Percentiles rank a stretch among this genome's conserved stretches.
These are phyloP conservation scores for Schizosaccharomyces octosporus DNA, from an alignment of 805 yeast species.

Conservation along the genomic window DNA sequence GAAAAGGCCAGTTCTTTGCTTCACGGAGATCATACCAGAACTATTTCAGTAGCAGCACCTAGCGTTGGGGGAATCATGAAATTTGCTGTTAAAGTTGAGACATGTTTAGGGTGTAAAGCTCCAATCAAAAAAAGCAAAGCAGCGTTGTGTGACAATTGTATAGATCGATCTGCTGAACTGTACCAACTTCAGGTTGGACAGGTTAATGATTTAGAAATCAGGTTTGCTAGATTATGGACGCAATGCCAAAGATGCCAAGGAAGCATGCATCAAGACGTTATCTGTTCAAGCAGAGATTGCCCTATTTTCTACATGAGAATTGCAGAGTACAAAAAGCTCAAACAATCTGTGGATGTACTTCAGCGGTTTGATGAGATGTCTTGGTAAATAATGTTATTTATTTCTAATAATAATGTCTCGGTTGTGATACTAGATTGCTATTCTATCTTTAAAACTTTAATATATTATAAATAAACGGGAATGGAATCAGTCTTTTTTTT, in stretches of 20 bases:
- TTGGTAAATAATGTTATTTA: background rate
- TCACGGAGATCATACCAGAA: constrained; percentile 63
- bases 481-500: no score
- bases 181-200: constrained; percentile 62
- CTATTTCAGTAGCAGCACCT: constrained; percentile 42
- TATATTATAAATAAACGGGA: no score
- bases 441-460: no score
- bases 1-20: constrained; percentile 22
- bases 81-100: constrained; percentile 70
- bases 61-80: constrained; percentile 72
- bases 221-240: constrained; percentile 81
- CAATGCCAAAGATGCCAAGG: constrained; percentile 97
- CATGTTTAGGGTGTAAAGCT: constrained; percentile 69
- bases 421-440: no score
- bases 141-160: constrained; percentile 62
- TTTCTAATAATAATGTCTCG: background rate
- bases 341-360: constrained; percentile 31
- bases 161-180: constrained; percentile 42
- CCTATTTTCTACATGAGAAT: constrained; percentile 94
- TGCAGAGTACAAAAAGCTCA: constrained; percentile 53
- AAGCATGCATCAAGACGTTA: constrained; percentile 78
- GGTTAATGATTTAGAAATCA: constrained; percentile 55
- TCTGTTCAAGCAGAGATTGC: constrained; percentile 88
- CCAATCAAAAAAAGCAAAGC: constrained; percentile 42
- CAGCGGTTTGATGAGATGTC: constrained; percentile 31